Conservation (phyloP, 2,329 filamentous ascomycete species). For the Trichophyton simii region DNA sequence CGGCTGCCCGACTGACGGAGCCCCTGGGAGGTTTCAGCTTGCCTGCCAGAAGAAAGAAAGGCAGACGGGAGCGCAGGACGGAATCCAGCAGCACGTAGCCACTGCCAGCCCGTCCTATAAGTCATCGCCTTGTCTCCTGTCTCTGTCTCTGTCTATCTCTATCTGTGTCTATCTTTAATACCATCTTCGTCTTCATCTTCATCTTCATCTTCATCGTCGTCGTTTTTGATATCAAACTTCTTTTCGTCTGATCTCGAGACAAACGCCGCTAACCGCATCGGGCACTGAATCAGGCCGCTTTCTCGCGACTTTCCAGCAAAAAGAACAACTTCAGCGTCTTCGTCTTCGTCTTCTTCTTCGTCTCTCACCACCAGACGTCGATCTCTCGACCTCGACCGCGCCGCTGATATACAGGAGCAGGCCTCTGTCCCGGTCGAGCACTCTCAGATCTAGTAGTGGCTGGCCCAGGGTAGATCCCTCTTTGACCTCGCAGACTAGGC, state of each 20-base stretch:
- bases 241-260: neutral
- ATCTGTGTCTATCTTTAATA: neutral
- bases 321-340: neutral
- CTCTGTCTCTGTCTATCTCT: neutral
- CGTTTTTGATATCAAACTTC: neutral
- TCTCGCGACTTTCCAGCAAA: neutral
- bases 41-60: neutral
- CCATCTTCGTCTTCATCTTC: neutral
- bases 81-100: too few species aligned
- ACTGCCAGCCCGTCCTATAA: neutral
- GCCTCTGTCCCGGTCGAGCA: neutral
- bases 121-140: neutral
- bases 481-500: neutral
- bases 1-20: neutral
- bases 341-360: neutral
- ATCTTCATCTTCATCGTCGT: neutral
- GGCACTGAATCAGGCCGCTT: conserved; percentile 1
- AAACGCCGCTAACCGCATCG: conserved; percentile 1
- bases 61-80: neutral
- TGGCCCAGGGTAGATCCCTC: neutral
- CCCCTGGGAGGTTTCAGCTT: neutral
- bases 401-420: neutral
- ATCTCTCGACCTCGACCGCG: neutral
- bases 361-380: neutral
- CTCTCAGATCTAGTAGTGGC: neutral